Base-by-base conservation (phyloP, 768 basidiomycete species). In the Tylopilus rubrobrunneus region DNA sequence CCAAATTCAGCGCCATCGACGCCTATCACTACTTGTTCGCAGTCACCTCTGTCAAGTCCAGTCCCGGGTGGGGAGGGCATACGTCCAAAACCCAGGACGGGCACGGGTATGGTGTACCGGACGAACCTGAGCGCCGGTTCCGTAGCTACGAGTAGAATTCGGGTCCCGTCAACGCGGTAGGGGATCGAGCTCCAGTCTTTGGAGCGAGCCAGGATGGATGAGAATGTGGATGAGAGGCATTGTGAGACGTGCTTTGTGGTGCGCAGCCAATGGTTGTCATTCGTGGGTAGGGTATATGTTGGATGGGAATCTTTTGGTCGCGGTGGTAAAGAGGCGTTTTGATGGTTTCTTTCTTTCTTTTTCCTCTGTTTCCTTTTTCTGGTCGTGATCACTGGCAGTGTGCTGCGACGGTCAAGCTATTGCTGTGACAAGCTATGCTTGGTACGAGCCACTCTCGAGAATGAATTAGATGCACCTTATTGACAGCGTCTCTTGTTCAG, bases 101-200 rank as follows among this genome's bases (percentile, higher is more conserved):
- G 85, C 7, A 84, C 85, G 11, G 85, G 85, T n/a, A 87, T 87
- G 85, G 69, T 74, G 36, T 87, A 87, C 61, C 74, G 79, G 43
- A 79, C 72, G 36, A 68, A 64, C 31, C 31, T 67, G 46, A 53
- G 53, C 33, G 54, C 53, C 21, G 48, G 42, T 15, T 44, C 62
- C 28, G 48, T 45, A 12, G 45, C 74, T 67, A 67, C 74, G 65
- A 63, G 61, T 14, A 67, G 63, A 17, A 80, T 79, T 70, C 75
- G 71, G 12, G 73, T 73, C 9, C 66, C 69, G 3, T 65, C 66
- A 6, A 52, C 42, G 31, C 55, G 58, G 45, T 66, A 65, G 53
- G 41, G 34, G 0, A 44, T 28, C 17, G 34, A 25, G 56, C 33
- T 36, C 43, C 5, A n/a, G 40, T 45, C 6, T 48, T 29, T 52